Evolutionary conservation across 768 basidiomycete genomes (phyloP).

Genomic region (Sarcodon sp.): DNA sequence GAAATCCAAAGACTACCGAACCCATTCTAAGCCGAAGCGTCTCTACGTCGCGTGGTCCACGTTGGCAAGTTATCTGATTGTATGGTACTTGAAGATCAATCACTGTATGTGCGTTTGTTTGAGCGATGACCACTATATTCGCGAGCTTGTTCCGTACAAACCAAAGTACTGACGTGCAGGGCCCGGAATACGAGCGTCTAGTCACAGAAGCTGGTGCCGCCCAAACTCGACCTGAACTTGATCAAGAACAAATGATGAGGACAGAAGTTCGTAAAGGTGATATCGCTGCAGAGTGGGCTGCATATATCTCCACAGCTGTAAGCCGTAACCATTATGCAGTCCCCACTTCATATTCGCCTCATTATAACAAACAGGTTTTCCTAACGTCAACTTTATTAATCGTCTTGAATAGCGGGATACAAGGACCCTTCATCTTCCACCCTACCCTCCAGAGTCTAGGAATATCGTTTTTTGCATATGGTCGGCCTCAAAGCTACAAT

Average conservation of each 20-base stretch:
- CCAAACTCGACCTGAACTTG: not conserved
- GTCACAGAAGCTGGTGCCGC: not conserved
- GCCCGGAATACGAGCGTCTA: conserved; percentile 6
- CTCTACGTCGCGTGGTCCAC: too few relatives aligned
- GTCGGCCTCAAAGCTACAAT: conserved; percentile 20
- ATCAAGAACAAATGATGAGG: conserved; percentile 10
- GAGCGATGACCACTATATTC: too few relatives aligned
- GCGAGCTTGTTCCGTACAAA: too few relatives aligned
- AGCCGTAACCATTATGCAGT: not conserved
- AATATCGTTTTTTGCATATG: conserved; percentile 18
- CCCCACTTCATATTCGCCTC: conserved; percentile 1
- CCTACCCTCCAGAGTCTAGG: conserved; percentile 25
- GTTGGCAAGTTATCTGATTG: too few relatives aligned
- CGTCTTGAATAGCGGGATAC: conserved; percentile 9
- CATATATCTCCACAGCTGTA: conserved; percentile 11
- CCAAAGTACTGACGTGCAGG: not conserved
- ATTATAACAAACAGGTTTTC: conserved; percentile 9
- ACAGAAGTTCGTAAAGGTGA: conserved; percentile 28
- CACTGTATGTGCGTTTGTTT: too few relatives aligned
- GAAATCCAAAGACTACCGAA: too few relatives aligned
- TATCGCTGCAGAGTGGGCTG: conserved; percentile 16
- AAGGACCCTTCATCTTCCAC: conserved; percentile 27
- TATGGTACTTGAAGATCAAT: too few relatives aligned
- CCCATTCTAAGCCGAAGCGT: too few relatives aligned
- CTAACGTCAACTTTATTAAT: conserved; percentile 14